Evolutionary conservation across 495 filamentous ascomycete species (phyloP), one percentile per base, ranked within the genome.

Genomic region (Aspergillus asperescens): DNA sequence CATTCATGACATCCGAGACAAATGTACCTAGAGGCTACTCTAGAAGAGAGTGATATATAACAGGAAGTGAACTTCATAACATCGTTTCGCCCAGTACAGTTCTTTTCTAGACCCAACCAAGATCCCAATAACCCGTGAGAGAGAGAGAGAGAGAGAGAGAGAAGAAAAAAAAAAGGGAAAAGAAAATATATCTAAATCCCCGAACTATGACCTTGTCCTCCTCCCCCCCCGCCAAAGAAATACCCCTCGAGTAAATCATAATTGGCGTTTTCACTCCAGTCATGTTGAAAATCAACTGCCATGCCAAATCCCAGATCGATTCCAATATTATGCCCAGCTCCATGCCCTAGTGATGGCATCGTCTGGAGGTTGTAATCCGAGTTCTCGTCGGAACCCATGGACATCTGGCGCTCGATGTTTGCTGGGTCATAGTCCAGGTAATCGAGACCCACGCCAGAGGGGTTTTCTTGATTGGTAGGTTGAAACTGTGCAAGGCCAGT

Each of bases 221-320:
- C 50, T 20, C 71, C 70, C 29, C 63, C 64, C 20, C 72, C 71
- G 16, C 90, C 90, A 72, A 96, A 96, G 73, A 92, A 96, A 65
- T 92, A 95, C 0, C 89, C 90, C 67, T 94, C 88, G 65, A 95
- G 87, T 24, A 95, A 67, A 77, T 95, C 89, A 58, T 92, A 79
- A 50, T 85, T 85, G 50, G 79, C 76, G 20, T 85, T 87, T 43
- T 92, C 89, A 52, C 80, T 84, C 71, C 86, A 90, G 65, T 92
- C 87, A 68, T 91, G 86, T 60, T 86, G 82, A 57, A 81, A 74
- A 19, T 85, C 87, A 35, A 86, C 79, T 56, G 83, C 85, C 56
- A 89, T 74, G 18, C 86, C 86, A 58, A 90, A 87, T 0, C 87
- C 87, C 40, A 92, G 71, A 55, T 88, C 84, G 66, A 88, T 80